Evolutionary conservation across 2,329 filamentous ascomycete species (phyloP).

Genomic region (Pseudogymnoascus sp.): DNA sequence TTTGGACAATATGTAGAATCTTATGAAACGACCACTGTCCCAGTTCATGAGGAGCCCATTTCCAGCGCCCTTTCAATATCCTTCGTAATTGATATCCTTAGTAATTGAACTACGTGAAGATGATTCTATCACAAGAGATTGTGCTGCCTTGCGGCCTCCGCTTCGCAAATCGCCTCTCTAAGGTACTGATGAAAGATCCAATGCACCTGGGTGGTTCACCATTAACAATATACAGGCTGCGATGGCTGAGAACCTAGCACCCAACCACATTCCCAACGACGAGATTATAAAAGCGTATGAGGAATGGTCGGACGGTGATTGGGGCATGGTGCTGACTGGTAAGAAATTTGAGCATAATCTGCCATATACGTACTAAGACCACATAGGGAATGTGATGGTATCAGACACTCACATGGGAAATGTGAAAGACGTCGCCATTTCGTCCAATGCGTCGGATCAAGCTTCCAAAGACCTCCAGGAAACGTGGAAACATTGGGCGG

Average conservation of each 20-base stretch:
- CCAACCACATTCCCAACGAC: conserved; percentile 37
- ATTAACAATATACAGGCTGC: conserved; percentile 36
- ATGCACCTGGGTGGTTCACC: neutral
- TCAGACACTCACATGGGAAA: neutral
- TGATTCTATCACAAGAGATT: conserved; percentile 2
- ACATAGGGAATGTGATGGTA: conserved; percentile 1
- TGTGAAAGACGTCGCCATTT: neutral
- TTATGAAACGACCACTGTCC: neutral
- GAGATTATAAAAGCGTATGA: conserved; percentile 41
- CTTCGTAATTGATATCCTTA: neutral
- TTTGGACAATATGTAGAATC: neutral
- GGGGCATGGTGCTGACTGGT: conserved; percentile 47
- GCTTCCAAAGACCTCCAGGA: conserved; percentile 22
- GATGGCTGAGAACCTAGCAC: conserved; percentile 41
- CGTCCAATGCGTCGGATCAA: conserved; percentile 11
- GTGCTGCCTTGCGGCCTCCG: conserved; percentile 47
- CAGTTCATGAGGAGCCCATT: neutral
- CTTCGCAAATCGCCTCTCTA: conserved; percentile 48
- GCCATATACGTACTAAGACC: neutral
- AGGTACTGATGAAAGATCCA: conserved; percentile 21
- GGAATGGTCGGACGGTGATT: conserved; percentile 47
- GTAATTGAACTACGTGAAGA: neutral
- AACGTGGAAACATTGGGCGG: conserved; percentile 35
- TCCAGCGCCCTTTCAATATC: neutral
- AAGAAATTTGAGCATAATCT: neutral